Evolutionary conservation across 176 grass and related monocot genomes (phyloP).

Genomic region (Zizania latifolia): DNA sequence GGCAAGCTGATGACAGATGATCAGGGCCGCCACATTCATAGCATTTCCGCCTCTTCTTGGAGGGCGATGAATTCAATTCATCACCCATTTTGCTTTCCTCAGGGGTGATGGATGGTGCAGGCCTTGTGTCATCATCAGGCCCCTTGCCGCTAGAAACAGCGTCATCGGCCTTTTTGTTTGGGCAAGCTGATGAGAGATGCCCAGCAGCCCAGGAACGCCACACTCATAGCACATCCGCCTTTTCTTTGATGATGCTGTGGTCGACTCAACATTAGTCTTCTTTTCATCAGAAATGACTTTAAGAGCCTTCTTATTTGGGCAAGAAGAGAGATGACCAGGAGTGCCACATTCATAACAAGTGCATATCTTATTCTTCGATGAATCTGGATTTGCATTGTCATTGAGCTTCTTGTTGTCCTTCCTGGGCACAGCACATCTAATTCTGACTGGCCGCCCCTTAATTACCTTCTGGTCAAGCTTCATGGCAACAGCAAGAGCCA

Average conservation of each 20-base stretch:
- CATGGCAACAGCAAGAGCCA: constrained; percentile 54
- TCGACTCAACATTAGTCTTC: constrained; percentile 23
- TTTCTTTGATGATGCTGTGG: constrained; percentile 47
- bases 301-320: constrained; percentile 57
- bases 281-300: constrained; percentile 26
- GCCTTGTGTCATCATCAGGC: constrained; percentile 18
- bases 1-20: constrained; percentile 71
- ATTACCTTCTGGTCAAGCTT: constrained; percentile 81
- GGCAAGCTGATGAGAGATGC: constrained; percentile 67
- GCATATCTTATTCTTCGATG: constrained; percentile 32
- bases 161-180: constrained; percentile 39
- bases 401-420: constrained; percentile 36
- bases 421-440: constrained; percentile 68
- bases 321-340: constrained; percentile 64
- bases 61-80: constrained; percentile 33
- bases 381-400: constrained; percentile 21
- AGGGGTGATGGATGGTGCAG: not conserved
- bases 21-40: constrained; percentile 59
- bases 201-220: constrained; percentile 64
- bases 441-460: constrained; percentile 61
- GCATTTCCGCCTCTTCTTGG: constrained; percentile 66
- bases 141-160: constrained; percentile 18
- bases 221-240: constrained; percentile 62
- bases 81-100: constrained; percentile 14
- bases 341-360: constrained; percentile 67